Conservation (phyloP, 805 yeast species). For the Helenozyma rhizophorensis region DNA sequence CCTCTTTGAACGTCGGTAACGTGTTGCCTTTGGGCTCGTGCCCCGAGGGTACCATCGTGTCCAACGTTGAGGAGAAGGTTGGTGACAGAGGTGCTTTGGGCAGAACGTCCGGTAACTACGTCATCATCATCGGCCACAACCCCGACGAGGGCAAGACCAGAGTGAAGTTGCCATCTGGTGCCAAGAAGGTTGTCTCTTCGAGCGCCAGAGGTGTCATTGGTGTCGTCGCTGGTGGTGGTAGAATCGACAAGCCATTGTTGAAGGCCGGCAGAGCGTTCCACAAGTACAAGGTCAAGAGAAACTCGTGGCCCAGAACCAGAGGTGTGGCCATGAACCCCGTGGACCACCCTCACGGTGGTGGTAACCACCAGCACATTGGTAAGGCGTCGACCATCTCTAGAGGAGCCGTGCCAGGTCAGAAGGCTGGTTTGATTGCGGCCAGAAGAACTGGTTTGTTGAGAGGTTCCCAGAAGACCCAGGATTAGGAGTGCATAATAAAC, state of each 20-base stretch:
- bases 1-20: constrained; percentile 95
- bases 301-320: constrained; percentile 99
- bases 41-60: constrained; percentile 99
- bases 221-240: constrained; percentile 99
- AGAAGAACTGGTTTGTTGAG: constrained; percentile 99
- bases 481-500: constrained; percentile 18
- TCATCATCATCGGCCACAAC: constrained; percentile 98
- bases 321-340: constrained; percentile 99
- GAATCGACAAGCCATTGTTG: constrained; percentile 98
- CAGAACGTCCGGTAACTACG: constrained; percentile 99
- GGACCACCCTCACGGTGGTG: constrained; percentile 99
- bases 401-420: constrained; percentile 99
- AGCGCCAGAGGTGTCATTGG: constrained; percentile 99
- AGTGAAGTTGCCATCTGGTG: constrained; percentile 98
- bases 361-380: constrained; percentile 99
- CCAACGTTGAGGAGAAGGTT: constrained; percentile 97
- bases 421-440: constrained; percentile 99
- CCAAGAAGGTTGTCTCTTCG: constrained; percentile 93
- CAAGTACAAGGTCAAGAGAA: constrained; percentile 98
- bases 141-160: constrained; percentile 98
- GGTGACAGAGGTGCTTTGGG: constrained; percentile 99
- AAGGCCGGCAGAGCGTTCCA: constrained; percentile 99
- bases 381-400: constrained; percentile 98
- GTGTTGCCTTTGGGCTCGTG: constrained; percentile 93
- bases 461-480: constrained; percentile 90